phyloP scores from a whole-genome alignment of 768 basidiomycete species.

The Udeniomyces megalosporus region DNA sequence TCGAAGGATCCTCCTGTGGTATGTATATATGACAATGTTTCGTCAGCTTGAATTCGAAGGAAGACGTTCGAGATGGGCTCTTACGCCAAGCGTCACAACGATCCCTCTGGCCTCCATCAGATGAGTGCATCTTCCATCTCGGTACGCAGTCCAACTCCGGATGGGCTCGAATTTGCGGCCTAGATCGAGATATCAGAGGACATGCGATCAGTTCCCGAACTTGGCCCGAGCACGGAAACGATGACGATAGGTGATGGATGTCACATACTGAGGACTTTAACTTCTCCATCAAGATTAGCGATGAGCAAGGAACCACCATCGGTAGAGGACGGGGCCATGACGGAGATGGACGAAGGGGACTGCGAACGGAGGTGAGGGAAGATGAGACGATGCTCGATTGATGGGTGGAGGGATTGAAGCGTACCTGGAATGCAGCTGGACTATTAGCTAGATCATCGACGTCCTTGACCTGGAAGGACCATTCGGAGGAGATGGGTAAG shows the following conservation, averaged over 20 bases:
- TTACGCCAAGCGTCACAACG: conserved; percentile 73
- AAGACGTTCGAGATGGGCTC: conserved; percentile 24
- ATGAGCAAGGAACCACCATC: conserved; percentile 39
- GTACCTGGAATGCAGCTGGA: conserved; percentile 65
- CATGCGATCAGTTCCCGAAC: too few relatives aligned
- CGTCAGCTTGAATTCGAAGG: too few relatives aligned
- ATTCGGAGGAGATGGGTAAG: not conserved
- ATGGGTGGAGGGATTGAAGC: conserved; percentile 14
- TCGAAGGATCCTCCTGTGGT: conserved; percentile 53
- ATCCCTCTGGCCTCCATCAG: conserved; percentile 67
- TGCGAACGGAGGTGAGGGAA: conserved; percentile 33
- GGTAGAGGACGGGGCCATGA: conserved; percentile 30
- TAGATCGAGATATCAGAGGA: not conserved
- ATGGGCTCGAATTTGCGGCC: conserved; percentile 55
- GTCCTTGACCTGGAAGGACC: conserved; percentile 44
- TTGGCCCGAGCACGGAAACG: too few relatives aligned
- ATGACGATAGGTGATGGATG: not conserved
- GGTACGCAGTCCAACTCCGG: conserved; percentile 64
- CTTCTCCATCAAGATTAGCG: conserved; percentile 70
- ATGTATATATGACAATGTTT: conserved; percentile 2
- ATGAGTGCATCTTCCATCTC: conserved; percentile 64
- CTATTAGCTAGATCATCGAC: conserved; percentile 54
- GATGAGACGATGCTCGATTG: not conserved
- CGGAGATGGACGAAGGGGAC: conserved; percentile 46
- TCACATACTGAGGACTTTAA: conserved; percentile 42